phyloP scores from a whole-genome alignment of 1,284 basidiomycete species.

The Malassezia pachydermatis region DNA sequence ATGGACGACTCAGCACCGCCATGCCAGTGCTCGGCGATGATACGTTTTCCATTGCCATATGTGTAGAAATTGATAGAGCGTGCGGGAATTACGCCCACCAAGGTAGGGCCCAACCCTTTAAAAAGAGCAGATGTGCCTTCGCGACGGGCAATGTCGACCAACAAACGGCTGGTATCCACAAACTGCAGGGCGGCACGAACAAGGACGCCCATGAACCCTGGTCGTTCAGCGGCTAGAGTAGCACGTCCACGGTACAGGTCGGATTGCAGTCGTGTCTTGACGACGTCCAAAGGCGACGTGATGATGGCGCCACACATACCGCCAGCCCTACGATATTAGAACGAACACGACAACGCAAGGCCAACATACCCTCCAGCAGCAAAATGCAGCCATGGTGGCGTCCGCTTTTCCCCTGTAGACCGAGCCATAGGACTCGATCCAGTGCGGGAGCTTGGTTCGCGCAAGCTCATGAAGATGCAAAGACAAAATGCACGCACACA shows the following conservation, averaged over 20 bases:
- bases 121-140: conserved; percentile 85
- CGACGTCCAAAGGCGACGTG: conserved; percentile 93
- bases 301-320: conserved; percentile 97
- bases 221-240: conserved; percentile 7
- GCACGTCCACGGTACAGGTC: conserved; percentile 60
- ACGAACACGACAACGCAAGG: too few relatives aligned
- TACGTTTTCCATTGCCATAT: conserved; percentile 89
- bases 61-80: conserved; percentile 89
- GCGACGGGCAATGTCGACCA: conserved; percentile 55
- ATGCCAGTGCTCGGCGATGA: conserved; percentile 65
- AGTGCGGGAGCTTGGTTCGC: neutral
- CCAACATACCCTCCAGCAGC: conserved; percentile 50
- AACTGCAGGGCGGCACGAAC: conserved; percentile 73
- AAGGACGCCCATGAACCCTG: conserved; percentile 42
- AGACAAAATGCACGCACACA: neutral
- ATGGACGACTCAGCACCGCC: conserved; percentile 67
- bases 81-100: conserved; percentile 89
- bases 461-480: neutral
- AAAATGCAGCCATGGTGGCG: conserved; percentile 49
- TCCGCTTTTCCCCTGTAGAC: neutral
- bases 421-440: neutral
- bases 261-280: conserved; percentile 92
- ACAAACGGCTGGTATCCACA: conserved; percentile 81
- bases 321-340: conserved; percentile 73
- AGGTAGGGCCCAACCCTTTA: conserved; percentile 84